Percentiles rank a stretch among this genome's conserved stretches.
Evolutionary conservation across 2,329 filamentous ascomycete species (phyloP).

Genomic region (Bipolaris cookei): DNA sequence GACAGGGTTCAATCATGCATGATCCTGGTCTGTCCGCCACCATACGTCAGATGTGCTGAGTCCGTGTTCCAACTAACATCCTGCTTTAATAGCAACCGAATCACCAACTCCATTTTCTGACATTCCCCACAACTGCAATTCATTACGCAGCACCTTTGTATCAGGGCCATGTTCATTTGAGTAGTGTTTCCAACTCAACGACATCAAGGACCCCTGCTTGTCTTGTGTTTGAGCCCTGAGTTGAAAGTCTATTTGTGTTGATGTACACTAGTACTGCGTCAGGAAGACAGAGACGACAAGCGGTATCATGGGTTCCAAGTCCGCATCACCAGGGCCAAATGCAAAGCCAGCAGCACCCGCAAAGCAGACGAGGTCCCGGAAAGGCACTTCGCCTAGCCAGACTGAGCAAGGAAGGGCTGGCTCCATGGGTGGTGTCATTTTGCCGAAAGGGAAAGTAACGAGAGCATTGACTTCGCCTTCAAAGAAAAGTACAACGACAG

Average conservation of each 20-base stretch:
- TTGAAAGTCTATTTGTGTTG: neutral
- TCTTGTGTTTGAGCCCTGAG: neutral
- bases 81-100: constrained; percentile 27
- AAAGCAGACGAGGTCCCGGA: constrained; percentile 36
- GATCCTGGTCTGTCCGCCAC: constrained; percentile 33
- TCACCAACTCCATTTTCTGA: constrained; percentile 3
- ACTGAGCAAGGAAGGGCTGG: constrained; percentile 29
- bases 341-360: constrained; percentile 21
- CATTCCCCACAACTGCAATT: neutral
- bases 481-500: constrained; percentile 6
- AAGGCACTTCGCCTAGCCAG: constrained; percentile 16
- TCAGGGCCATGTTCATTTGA: neutral
- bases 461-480: constrained; percentile 14
- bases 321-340: constrained; percentile 35
- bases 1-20: constrained; percentile 21
- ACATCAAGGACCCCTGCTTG: neutral
- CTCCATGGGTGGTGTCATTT: constrained; percentile 39
- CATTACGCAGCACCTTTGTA: neutral
- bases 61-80: constrained; percentile 38
- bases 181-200: neutral
- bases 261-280: neutral
- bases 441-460: constrained; percentile 15
- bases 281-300: neutral
- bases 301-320: constrained; percentile 32
- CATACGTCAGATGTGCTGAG: constrained; percentile 44